phyloP scores from a whole-genome alignment of 805 yeast genomes.

The Ogataea ganodermae region DNA sequence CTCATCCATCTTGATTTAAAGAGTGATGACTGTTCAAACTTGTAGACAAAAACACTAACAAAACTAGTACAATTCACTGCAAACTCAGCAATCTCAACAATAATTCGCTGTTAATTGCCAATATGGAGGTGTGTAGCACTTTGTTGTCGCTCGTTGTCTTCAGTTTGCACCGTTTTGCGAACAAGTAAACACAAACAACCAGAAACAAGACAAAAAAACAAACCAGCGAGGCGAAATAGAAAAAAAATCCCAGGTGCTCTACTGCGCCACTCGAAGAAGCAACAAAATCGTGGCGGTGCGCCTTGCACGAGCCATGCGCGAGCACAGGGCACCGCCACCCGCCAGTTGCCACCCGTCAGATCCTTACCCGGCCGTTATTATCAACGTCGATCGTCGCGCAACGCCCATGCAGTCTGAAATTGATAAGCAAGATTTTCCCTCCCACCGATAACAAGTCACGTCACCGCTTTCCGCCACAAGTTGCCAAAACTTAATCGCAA shows the following conservation, averaged over 20 bases:
- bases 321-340: background rate
- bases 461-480: no score
- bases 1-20: constrained; percentile 59
- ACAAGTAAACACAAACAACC: constrained; percentile 1
- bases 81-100: background rate
- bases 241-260: background rate
- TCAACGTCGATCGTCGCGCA: background rate
- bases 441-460: background rate
- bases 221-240: constrained; percentile 8
- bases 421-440: background rate
- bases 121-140: background rate
- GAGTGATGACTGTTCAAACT: background rate
- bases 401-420: background rate
- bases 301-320: background rate
- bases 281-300: background rate
- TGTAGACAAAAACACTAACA: constrained; percentile 2
- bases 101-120: background rate
- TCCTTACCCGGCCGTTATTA: constrained; percentile 1
- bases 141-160: background rate
- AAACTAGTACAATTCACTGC: background rate
- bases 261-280: background rate
- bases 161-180: background rate
- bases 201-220: background rate
- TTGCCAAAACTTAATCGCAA: no score
- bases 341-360: background rate